Evolutionary conservation across 768 basidiomycete species (phyloP).

Genomic region (Pleurotus djamor): DNA sequence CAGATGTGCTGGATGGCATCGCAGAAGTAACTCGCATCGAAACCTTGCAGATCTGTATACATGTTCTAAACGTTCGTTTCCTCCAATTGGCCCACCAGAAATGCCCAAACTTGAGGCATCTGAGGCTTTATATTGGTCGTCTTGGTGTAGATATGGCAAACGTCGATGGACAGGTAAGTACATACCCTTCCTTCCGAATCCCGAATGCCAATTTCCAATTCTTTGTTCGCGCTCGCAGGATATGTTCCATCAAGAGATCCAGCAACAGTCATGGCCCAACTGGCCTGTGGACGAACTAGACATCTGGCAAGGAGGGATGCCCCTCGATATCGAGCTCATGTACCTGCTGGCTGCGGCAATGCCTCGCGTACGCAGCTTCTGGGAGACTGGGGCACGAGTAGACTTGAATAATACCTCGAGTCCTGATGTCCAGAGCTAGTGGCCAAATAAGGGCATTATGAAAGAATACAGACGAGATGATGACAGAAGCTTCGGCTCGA

Average conservation of each 20-base stretch:
- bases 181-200: background rate
- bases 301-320: constrained; percentile 31
- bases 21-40: constrained; percentile 18
- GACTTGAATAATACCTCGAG: background rate
- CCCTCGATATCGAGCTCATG: constrained; percentile 28
- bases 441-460: background rate
- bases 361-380: constrained; percentile 31
- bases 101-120: constrained; percentile 25
- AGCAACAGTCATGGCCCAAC: constrained; percentile 20
- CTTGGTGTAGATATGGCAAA: background rate
- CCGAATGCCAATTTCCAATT: background rate
- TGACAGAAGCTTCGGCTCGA: background rate
- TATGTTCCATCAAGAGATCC: constrained; percentile 22
- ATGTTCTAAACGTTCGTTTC: constrained; percentile 24
- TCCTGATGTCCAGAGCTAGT: background rate
- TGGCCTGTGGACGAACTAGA: constrained; percentile 36
- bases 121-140: constrained; percentile 29
- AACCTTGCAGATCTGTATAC: constrained; percentile 30
- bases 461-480: background rate
- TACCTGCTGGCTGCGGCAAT: constrained; percentile 24
- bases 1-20: constrained; percentile 15
- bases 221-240: constrained; percentile 13
- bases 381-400: constrained; percentile 27
- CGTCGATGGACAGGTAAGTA: constrained; percentile 8
- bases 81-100: constrained; percentile 29